Evolutionary conservation across 192 early-diverging fungal genomes (phyloP).

Genomic region (Chytriomyces sp.): DNA sequence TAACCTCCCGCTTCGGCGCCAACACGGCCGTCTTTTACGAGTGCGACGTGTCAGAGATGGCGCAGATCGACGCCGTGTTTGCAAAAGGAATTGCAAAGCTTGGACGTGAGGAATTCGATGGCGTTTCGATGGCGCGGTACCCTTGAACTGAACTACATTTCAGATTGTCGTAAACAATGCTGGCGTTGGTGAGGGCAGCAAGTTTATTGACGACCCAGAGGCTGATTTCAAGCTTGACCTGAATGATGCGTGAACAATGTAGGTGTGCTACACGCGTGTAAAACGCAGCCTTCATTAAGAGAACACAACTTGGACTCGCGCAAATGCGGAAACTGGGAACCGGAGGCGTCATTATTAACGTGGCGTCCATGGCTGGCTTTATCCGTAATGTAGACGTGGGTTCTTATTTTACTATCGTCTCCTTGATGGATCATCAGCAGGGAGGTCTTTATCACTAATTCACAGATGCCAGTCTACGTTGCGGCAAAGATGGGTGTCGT

Average conservation of each 20-base stretch:
- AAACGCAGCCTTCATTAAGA: slow-evolving; percentile 59
- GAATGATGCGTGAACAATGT: slow-evolving; percentile 45
- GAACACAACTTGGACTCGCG: slow-evolving; percentile 71
- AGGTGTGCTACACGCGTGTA: neutral
- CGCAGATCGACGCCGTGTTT: slow-evolving; percentile 66
- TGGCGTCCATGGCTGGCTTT: slow-evolving; percentile 72
- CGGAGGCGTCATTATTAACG: slow-evolving; percentile 75
- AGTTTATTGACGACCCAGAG: slow-evolving; percentile 36
- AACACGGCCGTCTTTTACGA: slow-evolving; percentile 55
- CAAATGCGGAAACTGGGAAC: slow-evolving; percentile 49
- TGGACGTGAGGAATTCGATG: slow-evolving; percentile 40
- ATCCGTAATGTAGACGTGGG: slow-evolving; percentile 40
- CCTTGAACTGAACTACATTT: neutral
- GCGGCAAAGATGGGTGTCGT: slow-evolving; percentile 77
- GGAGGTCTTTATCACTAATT: slow-evolving; percentile 58
- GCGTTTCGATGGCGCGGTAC: neutral
- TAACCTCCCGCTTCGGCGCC: slow-evolving; percentile 17
- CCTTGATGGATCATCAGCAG: too few species aligned
- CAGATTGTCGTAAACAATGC: slow-evolving; percentile 53
- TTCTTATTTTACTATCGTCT: too few species aligned
- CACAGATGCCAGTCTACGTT: slow-evolving; percentile 67
- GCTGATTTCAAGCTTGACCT: slow-evolving; percentile 66
- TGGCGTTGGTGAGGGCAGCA: slow-evolving; percentile 39
- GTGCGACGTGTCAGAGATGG: slow-evolving; percentile 63
- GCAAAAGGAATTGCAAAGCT: slow-evolving; percentile 59